A percentile compares a stretch with the other conserved stretches of the same genome.
These are phyloP conservation scores for Myxozyma nipponensis DNA, from an alignment of 805 yeast species.

Conservation along the genomic window DNA sequence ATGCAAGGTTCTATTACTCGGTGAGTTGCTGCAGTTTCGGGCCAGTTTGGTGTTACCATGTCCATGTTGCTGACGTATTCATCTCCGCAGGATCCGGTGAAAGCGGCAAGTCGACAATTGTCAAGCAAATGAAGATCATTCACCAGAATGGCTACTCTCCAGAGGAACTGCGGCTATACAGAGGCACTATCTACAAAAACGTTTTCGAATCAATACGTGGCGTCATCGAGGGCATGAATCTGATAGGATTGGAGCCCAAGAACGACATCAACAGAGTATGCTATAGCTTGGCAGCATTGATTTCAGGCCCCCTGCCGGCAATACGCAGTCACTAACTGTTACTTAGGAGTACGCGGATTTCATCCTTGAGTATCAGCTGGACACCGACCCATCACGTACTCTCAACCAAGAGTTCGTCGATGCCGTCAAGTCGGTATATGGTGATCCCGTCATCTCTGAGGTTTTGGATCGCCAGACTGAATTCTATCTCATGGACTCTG, in stretches of 20 bases:
- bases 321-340: conserved; percentile 24
- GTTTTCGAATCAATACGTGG: conserved; percentile 71
- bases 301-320: conserved; percentile 37
- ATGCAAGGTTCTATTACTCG: conserved; percentile 63
- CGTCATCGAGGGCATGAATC: conserved; percentile 48
- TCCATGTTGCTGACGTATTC: too few relatives aligned
- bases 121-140: conserved; percentile 75
- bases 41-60: conserved; percentile 5
- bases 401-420: conserved; percentile 50
- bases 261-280: conserved; percentile 6
- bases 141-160: conserved; percentile 68
- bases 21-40: conserved; percentile 1
- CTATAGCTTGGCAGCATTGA: background rate
- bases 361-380: conserved; percentile 22
- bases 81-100: conserved; percentile 72
- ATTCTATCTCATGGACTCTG: conserved; percentile 82
- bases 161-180: conserved; percentile 69
- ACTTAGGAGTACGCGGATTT: conserved; percentile 6
- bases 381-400: conserved; percentile 48
- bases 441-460: conserved; percentile 53
- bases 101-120: conserved; percentile 74
- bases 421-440: conserved; percentile 52
- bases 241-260: conserved; percentile 6
- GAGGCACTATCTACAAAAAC: conserved; percentile 75
- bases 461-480: conserved; percentile 59